Evolutionary conservation across 2,329 filamentous ascomycete genomes (phyloP).

Genomic region (Scedosporium dehoogii): DNA sequence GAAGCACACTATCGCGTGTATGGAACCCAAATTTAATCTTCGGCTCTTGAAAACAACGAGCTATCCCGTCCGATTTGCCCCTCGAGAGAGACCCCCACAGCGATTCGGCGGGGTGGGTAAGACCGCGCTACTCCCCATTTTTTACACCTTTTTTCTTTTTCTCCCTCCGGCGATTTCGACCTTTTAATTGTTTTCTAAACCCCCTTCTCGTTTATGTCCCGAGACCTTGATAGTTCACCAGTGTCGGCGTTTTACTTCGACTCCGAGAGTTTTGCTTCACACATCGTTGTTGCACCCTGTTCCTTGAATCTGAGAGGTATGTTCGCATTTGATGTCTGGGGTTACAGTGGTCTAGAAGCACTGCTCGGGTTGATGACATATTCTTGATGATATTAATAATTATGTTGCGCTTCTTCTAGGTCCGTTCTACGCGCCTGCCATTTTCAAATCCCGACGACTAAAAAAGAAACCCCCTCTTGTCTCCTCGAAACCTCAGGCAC

Average conservation of each 20-base stretch:
- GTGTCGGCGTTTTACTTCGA: too few relatives aligned
- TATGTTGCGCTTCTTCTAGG: not conserved
- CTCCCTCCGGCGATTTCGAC: not conserved
- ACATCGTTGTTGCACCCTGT: not conserved
- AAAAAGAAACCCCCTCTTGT: slow-evolving; percentile 1
- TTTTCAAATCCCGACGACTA: not conserved
- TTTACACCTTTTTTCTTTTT: not conserved
- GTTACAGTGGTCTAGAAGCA: not conserved
- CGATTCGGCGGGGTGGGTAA: not conserved
- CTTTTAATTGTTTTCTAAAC: not conserved
- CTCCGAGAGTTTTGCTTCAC: not conserved
- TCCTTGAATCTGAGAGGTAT: not conserved
- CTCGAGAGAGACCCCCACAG: not conserved
- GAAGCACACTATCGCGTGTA: not conserved
- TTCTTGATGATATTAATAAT: slow-evolving; percentile 1
- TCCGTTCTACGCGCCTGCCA: not conserved
- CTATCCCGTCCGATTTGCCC: not conserved
- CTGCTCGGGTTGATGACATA: not conserved
- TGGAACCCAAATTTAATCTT: not conserved
- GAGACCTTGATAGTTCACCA: not conserved
- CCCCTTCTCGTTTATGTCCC: not conserved
- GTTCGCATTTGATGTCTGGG: not conserved
- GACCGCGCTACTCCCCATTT: not conserved
- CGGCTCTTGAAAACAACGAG: not conserved
- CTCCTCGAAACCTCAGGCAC: not conserved